These are phyloP conservation scores for Termitomyces sp. DNA, from an alignment of 768 basidiomycete genomes.

Conservation along the genomic window DNA sequence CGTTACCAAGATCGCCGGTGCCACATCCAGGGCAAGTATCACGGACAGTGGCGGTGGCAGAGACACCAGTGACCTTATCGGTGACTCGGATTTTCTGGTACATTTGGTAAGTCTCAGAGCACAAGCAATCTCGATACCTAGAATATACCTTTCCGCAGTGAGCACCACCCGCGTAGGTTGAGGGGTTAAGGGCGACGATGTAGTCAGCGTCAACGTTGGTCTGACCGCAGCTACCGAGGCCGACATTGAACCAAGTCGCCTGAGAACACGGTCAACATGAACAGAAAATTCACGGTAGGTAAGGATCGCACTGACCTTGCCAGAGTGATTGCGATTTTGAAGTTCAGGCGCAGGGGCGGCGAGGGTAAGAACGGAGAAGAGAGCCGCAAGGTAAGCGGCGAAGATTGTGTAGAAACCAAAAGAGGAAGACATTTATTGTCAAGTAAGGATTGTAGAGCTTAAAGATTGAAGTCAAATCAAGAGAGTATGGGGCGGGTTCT, in stretches of 20 bases:
- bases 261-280: background rate
- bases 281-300: background rate
- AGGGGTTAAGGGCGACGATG: slow-evolving; percentile 20
- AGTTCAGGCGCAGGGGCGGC: slow-evolving; percentile 10
- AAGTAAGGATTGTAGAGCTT: background rate
- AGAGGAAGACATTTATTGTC: slow-evolving; percentile 8
- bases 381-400: slow-evolving; percentile 1
- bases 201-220: slow-evolving; percentile 19
- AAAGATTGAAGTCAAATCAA: slow-evolving; percentile 1
- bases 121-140: background rate
- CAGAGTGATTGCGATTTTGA: slow-evolving; percentile 8
- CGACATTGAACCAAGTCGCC: slow-evolving; percentile 22
- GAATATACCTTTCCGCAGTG: slow-evolving; percentile 19
- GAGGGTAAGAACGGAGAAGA: slow-evolving; percentile 8
- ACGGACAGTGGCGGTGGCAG: slow-evolving; percentile 17
- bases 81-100: slow-evolving; percentile 15
- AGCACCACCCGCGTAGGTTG: slow-evolving; percentile 15
- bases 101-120: background rate
- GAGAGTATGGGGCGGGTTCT: background rate
- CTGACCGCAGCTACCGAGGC: slow-evolving; percentile 21
- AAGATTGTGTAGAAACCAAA: slow-evolving; percentile 11
- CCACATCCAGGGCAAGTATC: slow-evolving; percentile 20
- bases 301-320: slow-evolving; percentile 9
- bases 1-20: slow-evolving; percentile 18
- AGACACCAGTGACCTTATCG: slow-evolving; percentile 11